phyloP scores from a whole-genome alignment of 2,329 filamentous ascomycete genomes.

The Chaetomium strumarium region DNA sequence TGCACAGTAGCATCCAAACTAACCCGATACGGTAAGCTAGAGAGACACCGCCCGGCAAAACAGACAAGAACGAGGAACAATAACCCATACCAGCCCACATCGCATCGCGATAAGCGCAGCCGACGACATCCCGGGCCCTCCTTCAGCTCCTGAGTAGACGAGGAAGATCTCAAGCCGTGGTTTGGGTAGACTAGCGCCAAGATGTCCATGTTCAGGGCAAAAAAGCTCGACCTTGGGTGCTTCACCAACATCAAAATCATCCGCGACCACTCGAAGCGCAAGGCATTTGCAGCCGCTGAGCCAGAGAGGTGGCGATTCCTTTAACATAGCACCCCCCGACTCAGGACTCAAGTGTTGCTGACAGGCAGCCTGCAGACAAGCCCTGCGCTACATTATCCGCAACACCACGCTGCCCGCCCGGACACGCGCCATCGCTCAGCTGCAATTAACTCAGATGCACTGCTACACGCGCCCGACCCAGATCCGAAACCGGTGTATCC shows the following conservation, averaged over 20 bases:
- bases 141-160: background rate
- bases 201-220: constrained; percentile 83
- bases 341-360: background rate
- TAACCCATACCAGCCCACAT: background rate
- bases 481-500: constrained; percentile 87
- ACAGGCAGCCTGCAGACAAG: constrained; percentile 60
- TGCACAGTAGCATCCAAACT: constrained; percentile 12
- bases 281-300: constrained; percentile 82
- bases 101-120: background rate
- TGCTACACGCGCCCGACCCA: constrained; percentile 89
- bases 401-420: constrained; percentile 81
- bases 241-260: constrained; percentile 82
- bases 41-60: constrained; percentile 12
- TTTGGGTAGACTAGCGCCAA: constrained; percentile 30
- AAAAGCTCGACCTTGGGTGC: constrained; percentile 83
- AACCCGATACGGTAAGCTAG: background rate
- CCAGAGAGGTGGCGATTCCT: constrained; percentile 66
- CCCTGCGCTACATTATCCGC: constrained; percentile 83
- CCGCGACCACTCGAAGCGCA: constrained; percentile 94
- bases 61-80: background rate
- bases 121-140: background rate
- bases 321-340: background rate
- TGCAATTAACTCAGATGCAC: constrained; percentile 93
- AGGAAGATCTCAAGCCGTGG: too few species aligned
- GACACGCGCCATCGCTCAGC: constrained; percentile 83